These are phyloP conservation scores for Scenedesmus sp. DNA, from an alignment of 163 green algal species.

Conservation along the genomic window DNA sequence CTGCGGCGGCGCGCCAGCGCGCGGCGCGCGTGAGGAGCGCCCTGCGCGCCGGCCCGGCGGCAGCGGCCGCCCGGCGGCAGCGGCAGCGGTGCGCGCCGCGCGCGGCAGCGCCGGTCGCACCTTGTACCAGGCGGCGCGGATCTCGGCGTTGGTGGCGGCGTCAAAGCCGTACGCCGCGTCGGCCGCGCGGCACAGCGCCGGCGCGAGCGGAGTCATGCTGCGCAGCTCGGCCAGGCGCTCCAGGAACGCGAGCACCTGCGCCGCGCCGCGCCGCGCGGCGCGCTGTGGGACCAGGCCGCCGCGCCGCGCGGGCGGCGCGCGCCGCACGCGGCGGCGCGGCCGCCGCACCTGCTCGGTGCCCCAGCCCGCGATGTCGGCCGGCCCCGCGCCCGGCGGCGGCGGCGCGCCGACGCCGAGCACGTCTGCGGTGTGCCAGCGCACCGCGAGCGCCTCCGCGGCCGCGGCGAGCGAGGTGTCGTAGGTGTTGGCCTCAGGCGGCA, in stretches of 20 bases:
- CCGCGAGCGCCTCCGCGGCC: conserved; percentile 70
- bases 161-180: conserved; percentile 73
- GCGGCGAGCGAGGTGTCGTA: conserved; percentile 80
- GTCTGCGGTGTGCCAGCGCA: conserved; percentile 73
- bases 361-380: conserved; percentile 73
- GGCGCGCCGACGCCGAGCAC: conserved; percentile 41
- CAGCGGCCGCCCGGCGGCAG: background rate
- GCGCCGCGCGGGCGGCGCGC: too few species aligned
- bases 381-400: background rate
- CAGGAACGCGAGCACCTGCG: conserved; percentile 80
- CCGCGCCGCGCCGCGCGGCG: too few species aligned
- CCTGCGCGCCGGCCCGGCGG: too few species aligned
- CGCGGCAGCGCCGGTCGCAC: conserved; percentile 18
- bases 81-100: background rate
- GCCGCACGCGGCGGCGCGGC: too few species aligned
- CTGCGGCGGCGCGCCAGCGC: conserved; percentile 17
- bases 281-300: too few species aligned
- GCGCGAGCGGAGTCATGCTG: conserved; percentile 59
- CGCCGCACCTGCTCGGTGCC: conserved; percentile 59
- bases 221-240: conserved; percentile 73
- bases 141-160: conserved; percentile 77
- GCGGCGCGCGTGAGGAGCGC: background rate
- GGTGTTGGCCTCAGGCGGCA: conserved; percentile 78
- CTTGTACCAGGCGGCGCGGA: conserved; percentile 58
- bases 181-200: conserved; percentile 60